Evolutionary conservation across 192 early-diverging fungal species (phyloP).

Genomic region (Chytriomyces hyalinus): DNA sequence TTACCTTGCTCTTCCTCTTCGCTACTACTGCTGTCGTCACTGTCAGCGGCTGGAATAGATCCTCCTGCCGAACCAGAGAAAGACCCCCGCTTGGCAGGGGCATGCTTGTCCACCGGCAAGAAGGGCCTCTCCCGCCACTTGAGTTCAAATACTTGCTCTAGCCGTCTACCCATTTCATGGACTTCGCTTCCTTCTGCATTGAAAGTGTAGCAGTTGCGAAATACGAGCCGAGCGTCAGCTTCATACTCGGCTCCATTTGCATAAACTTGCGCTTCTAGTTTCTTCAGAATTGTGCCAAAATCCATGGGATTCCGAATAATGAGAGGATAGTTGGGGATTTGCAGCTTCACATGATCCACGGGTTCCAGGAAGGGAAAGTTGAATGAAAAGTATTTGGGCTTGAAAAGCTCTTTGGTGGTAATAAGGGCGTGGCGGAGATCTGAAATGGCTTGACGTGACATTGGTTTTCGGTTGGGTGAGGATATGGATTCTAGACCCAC

Average conservation of each 20-base stretch:
- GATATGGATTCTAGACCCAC: background rate
- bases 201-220: constrained; percentile 85
- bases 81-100: background rate
- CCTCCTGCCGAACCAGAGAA: background rate
- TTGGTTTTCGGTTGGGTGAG: background rate
- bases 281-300: constrained; percentile 74
- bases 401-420: constrained; percentile 46
- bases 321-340: constrained; percentile 84
- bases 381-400: constrained; percentile 42
- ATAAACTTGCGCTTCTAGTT: constrained; percentile 72
- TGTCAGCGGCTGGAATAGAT: background rate
- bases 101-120: background rate
- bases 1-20: constrained; percentile 35
- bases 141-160: constrained; percentile 79
- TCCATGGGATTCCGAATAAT: constrained; percentile 93
- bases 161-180: constrained; percentile 68
- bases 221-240: constrained; percentile 78
- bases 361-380: constrained; percentile 66
- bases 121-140: constrained; percentile 66
- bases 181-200: constrained; percentile 72
- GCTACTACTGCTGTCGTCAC: constrained; percentile 18
- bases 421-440: constrained; percentile 47
- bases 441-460: background rate
- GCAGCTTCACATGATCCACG: constrained; percentile 82
- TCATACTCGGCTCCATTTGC: constrained; percentile 68